A percentile compares a stretch with the other conserved stretches of the same genome.
Evolutionary conservation across 352 stramenopile genomes (phyloP).

Genomic region (Globisporangium ultimum): DNA sequence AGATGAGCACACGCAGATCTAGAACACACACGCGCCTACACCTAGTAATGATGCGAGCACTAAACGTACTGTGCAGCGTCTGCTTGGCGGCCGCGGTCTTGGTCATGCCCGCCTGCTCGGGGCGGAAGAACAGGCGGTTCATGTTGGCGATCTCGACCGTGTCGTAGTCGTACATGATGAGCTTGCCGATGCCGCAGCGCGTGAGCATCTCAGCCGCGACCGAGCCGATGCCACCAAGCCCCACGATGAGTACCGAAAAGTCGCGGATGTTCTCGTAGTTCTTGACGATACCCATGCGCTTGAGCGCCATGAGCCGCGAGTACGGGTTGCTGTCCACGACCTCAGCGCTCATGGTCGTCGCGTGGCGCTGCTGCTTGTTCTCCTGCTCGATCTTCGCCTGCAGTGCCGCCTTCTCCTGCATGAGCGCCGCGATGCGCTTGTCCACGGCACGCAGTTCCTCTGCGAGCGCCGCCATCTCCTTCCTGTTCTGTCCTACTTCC

Average conservation of each 20-base stretch:
- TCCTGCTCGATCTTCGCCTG: conserved; percentile 50
- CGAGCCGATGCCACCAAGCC: conserved; percentile 82
- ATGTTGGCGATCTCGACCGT: conserved; percentile 90
- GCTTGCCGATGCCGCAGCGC: conserved; percentile 86
- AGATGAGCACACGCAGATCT: background rate
- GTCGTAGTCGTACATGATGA: conserved; percentile 88
- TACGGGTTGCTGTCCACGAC: conserved; percentile 88
- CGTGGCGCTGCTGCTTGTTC: conserved; percentile 20
- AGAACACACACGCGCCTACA: background rate
- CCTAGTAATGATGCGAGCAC: background rate
- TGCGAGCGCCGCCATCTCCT: conserved; percentile 22
- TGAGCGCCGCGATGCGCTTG: conserved; percentile 66
- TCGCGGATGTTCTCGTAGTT: conserved; percentile 87
- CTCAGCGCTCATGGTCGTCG: conserved; percentile 70
- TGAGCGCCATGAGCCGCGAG: conserved; percentile 87
- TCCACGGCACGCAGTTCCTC: conserved; percentile 59
- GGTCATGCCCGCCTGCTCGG: conserved; percentile 81
- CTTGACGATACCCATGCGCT: conserved; percentile 88
- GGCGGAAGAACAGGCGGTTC: conserved; percentile 90
- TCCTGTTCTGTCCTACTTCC: conserved; percentile 12
- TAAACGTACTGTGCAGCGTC: conserved; percentile 70
- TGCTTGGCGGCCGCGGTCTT: conserved; percentile 87
- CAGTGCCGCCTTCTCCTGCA: conserved; percentile 67
- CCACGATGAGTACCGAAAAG: conserved; percentile 80
- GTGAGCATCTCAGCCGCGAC: conserved; percentile 89